Evolutionary conservation across 192 early-diverging fungal genomes (phyloP).

Genomic region (Backusella parvicylindrica): DNA sequence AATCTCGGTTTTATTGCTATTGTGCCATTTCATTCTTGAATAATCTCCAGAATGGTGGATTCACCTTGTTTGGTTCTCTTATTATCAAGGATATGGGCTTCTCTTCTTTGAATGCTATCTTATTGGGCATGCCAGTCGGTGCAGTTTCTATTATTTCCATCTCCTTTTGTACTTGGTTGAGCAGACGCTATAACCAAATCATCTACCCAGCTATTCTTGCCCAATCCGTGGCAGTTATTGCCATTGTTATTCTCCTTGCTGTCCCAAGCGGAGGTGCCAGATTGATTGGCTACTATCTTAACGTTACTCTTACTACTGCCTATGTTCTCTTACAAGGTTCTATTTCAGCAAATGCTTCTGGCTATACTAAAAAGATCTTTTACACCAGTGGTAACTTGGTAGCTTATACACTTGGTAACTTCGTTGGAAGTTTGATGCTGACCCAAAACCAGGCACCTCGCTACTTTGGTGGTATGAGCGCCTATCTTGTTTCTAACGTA

Average conservation of each 20-base stretch:
- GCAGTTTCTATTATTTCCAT: neutral
- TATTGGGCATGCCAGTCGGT: constrained; percentile 6
- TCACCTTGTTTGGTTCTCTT: constrained; percentile 6
- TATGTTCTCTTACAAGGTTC: neutral
- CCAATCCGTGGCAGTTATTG: neutral
- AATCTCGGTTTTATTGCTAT: constrained; percentile 16
- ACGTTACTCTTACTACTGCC: neutral
- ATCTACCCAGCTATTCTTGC: neutral
- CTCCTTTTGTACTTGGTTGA: neutral
- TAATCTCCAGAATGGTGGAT: constrained; percentile 17
- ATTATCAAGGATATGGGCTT: constrained; percentile 20
- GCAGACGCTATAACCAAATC: neutral
- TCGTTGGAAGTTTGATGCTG: constrained; percentile 13
- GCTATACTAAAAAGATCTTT: constrained; percentile 16
- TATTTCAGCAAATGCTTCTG: neutral
- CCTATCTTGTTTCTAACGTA: neutral
- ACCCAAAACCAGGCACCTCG: constrained; percentile 5
- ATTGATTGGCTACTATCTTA: constrained; percentile 15
- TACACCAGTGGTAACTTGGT: constrained; percentile 2
- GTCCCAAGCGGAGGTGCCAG: neutral
- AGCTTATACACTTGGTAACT: constrained; percentile 16
- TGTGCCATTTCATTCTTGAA: neutral
- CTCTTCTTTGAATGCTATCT: constrained; percentile 5
- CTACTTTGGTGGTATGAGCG: constrained; percentile 7
- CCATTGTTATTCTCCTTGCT: constrained; percentile 3